Conservation (phyloP, 352 stramenopile genomes). For the Blastocystis sp. region DNA sequence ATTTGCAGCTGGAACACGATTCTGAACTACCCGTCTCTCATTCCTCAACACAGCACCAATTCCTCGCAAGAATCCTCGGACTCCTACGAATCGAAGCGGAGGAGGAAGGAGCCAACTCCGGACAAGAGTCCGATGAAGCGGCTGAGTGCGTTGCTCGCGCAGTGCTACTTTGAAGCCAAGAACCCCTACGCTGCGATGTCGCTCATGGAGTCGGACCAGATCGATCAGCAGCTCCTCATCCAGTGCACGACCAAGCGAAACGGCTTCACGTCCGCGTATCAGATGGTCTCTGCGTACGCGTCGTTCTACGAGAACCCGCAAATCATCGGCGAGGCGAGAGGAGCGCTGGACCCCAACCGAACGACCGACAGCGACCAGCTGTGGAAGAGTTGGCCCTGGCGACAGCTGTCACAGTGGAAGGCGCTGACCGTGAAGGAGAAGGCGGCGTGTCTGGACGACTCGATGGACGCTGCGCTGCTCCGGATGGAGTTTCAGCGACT, state of each 20-base stretch:
- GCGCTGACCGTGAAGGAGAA: not conserved
- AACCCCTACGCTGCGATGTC: slow-evolving; percentile 55
- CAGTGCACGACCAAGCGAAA: slow-evolving; percentile 30
- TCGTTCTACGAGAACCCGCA: slow-evolving; percentile 5
- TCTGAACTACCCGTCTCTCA: slow-evolving; percentile 31
- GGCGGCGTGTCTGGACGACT: not conserved
- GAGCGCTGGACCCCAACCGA: not conserved
- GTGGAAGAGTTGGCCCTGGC: slow-evolving; percentile 31
- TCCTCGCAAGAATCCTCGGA: not conserved
- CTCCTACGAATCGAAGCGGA: not conserved
- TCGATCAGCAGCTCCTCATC: slow-evolving; percentile 45
- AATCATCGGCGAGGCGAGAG: not conserved
- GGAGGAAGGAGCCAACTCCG: not conserved
- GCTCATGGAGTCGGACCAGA: slow-evolving; percentile 25
- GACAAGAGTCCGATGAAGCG: not conserved
- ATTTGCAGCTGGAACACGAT: slow-evolving; percentile 67
- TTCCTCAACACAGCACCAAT: not conserved
- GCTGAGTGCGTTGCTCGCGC: not conserved
- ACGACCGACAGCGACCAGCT: not conserved
- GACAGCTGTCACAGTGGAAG: slow-evolving; percentile 45
- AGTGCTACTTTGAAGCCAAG: slow-evolving; percentile 30
- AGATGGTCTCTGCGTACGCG: slow-evolving; percentile 24
- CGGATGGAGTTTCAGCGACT: not conserved
- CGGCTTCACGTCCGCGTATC: slow-evolving; percentile 24
- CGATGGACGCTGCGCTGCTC: not conserved